Evolutionary conservation across 1,139 yeast genomes (phyloP), one percentile per base, ranked within the genome.

Genomic region (Geotrichum phurueaensis): DNA sequence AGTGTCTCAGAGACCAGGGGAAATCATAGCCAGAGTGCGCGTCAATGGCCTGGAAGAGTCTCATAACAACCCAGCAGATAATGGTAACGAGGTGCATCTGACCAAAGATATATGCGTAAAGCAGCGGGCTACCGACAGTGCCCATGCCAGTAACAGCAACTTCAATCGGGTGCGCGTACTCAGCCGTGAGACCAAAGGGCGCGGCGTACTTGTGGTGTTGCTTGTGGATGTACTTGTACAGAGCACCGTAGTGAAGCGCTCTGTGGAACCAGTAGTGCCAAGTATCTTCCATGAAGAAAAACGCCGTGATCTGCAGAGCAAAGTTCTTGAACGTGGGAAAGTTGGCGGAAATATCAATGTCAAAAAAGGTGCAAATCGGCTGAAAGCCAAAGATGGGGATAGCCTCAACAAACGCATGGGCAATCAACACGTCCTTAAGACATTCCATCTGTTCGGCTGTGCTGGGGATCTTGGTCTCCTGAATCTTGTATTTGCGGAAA

Each of bases 221-320:
- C 78, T 92, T 92, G 79, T 92, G 98, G 68, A 92, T 89, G 73
- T 86, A 82, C 76, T 88, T 89, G 81, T 92, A 92, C 71, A 92
- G 85, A 67, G 84, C 81, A 59, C 96, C 96, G 71, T 84, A 81
- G 75, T 92, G 98, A 75, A 92, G 84, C 47, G 85, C 80, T 68
- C 98, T 84, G 76, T 92, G 98, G 71, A 87, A 86, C 88, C 95
- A 87, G 79, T 92, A 92, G 75, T 92, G 98, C 97, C 97, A 92
- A 63, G 90, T 80, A 72, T 92, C 98, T 76, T 92, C 98, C 67
- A 88, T 76, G 54, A 89, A 80, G 75, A 92, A 92, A 76, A 92
- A 90, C 6, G 87, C 68, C 3, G 82, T 79, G 61, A 91, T 81
- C 73, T 92, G 98, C 56, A 77, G 68, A 36, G 77, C 73, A 78